Percentiles rank a stretch among this genome's conserved stretches.
Evolutionary conservation across 208 protist species (phyloP).

Genomic region (Leishmania guyanensis): DNA sequence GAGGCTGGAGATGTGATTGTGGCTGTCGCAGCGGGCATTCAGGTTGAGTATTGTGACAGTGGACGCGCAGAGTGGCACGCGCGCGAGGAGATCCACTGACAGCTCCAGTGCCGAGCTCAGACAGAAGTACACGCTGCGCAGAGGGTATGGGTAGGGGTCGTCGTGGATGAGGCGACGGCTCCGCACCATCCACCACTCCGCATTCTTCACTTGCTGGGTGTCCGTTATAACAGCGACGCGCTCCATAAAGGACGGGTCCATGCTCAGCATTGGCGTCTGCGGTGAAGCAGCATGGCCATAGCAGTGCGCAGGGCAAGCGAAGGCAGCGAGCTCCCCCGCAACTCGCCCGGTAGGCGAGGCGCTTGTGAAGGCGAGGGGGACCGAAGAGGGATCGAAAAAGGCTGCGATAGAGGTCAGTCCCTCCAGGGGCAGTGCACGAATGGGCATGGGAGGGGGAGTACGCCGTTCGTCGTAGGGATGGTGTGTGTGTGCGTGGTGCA

Average conservation of each 20-base stretch:
- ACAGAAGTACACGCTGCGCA: constrained; percentile 30
- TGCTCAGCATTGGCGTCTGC: constrained; percentile 6
- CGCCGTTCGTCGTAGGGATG: neutral
- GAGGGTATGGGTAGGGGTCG: constrained; percentile 14
- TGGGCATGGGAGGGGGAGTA: neutral
- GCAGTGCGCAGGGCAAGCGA: constrained; percentile 8
- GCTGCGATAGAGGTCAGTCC: constrained; percentile 20
- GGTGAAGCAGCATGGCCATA: neutral
- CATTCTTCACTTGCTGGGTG: constrained; percentile 9
- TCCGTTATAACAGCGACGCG: constrained; percentile 24
- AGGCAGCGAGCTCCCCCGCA: constrained; percentile 11
- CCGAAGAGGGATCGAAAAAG: constrained; percentile 1
- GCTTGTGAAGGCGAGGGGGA: constrained; percentile 16
- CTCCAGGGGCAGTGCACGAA: neutral
- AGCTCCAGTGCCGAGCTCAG: constrained; percentile 17
- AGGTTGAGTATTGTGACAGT: constrained; percentile 29
- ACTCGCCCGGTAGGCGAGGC: constrained; percentile 7
- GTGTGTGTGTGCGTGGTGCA: neutral
- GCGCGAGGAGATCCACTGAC: constrained; percentile 25
- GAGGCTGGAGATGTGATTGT: constrained; percentile 32
- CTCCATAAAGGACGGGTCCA: constrained; percentile 12
- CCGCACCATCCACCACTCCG: constrained; percentile 32
- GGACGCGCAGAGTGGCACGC: constrained; percentile 26
- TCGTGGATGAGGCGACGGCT: neutral
- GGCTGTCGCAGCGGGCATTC: constrained; percentile 26